Base-by-base conservation (phyloP, 2,329 filamentous ascomycete genomes). In the Cladosporium sp. region DNA sequence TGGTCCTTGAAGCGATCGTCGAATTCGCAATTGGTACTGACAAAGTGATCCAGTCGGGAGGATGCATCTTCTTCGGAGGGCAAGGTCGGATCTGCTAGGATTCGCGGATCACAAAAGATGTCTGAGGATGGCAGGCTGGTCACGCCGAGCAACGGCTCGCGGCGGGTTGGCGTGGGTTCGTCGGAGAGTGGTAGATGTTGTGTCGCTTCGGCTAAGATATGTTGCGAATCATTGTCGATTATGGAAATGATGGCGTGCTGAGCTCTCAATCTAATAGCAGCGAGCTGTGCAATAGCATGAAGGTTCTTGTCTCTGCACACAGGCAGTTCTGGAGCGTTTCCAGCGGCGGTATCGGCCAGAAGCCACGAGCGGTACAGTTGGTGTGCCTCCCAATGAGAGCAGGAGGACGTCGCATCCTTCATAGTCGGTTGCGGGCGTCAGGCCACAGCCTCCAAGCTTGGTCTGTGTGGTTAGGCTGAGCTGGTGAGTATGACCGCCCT, bases 141-240 rank as follows among this genome's bases (percentile, higher is more conserved):
- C 5, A 39, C 28, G 9, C 5, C 22, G 15, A 4, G 22, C 8
- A 28, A 8, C 2, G n/a, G 38, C 11, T 17, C 22, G 20, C 12
- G 20, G 42, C 12, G 11, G 17, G 8, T 5, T 3, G 20, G 7
- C 43, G 68, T 69, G 3, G 67, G 59, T 22, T 65, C 65, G 20
- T 77, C 64, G 19, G 70, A 70, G 8, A 79, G 66, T 45, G 39
- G 45, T 71, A 70, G 62, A 1, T 73, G 74, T 59, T 71, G 73
- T 2, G 78, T 79, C 12, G 78, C 75, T 65, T 82, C 80, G 20
- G 78, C 78, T 14, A 82, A 66, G 28, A 82, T 76, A 59, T 78
- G 81, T 61, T 81, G 78, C 20, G 69, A 72, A 14, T 78, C 72
- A 19, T 74, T 72, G 62, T 81, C 80, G 51, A 82, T 76, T 7